Base-by-base conservation (phyloP, 129 eudicot genomes). In the Pulicaria dysenterica region DNA sequence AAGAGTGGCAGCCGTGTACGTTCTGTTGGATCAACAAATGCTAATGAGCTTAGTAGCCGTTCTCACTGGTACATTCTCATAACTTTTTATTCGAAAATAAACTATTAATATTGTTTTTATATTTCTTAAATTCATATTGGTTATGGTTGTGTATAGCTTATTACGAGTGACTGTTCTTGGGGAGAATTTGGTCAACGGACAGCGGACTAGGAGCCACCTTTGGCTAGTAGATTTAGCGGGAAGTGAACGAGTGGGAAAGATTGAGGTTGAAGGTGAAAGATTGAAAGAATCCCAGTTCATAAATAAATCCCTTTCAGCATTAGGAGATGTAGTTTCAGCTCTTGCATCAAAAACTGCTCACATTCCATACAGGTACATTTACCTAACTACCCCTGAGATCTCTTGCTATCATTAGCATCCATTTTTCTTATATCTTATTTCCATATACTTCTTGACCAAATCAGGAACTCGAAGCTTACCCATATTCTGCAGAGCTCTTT, bases 181-280 rank as follows among this genome's bases (percentile, higher is more conserved):
- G 42, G 88, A 90, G 83, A 88, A 94, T 67, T 39, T 83, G 74
- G 76, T 94, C 24, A 94, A 79, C 75, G 96, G 95, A 15, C 89
- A 86, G 48, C 72, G 79, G 80, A 90, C 97, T 51, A 90, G 87
- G 78, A 94, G 98, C 85, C 95, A 94, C 64, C 89, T 94, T 63
- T 94, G 98, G 98, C 81, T 94, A 45, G 98, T 94, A 6, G 98
- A 94, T 73, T 76, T 94, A 83, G 98, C 98, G 2, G 98, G 98
- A 69, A 94, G 98, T 67, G 98, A 94, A 77, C 96, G 99, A 31
- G 84, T 94, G 31, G 97, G 96, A 47, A 86, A 83, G 84, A 90
- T 84, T 47, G 96, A 88, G 79, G 97, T 88, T 77, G 96, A 90
- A 84, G 98, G 98, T 73, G 98, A 94, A 55, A 77, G 98, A 59